Percentiles rank a stretch among this genome's conserved stretches.
Evolutionary conservation across 768 basidiomycete genomes (phyloP).

Genomic region (Termitomyces eurrhizus): DNA sequence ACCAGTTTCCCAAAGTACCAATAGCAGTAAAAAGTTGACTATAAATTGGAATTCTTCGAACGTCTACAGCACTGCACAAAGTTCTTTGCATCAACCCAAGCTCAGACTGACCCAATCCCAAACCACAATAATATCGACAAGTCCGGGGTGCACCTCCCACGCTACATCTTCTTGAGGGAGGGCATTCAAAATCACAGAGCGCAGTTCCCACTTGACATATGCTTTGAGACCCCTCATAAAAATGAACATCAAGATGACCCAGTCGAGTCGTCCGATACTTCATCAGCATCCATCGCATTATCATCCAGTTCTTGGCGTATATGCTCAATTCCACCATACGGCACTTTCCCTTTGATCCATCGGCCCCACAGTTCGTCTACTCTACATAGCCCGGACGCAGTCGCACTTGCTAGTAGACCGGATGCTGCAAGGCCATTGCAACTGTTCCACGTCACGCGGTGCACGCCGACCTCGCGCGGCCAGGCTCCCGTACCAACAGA

Average conservation of each 20-base stretch:
- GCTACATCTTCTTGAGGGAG: too few relatives aligned
- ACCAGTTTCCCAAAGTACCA: too few relatives aligned
- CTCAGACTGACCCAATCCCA: too few relatives aligned
- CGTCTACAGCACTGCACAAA: too few relatives aligned
- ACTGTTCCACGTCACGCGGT: slow-evolving; percentile 79
- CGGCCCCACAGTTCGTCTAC: slow-evolving; percentile 79
- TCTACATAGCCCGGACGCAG: slow-evolving; percentile 81
- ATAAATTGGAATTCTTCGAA: too few relatives aligned
- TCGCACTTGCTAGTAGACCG: slow-evolving; percentile 70
- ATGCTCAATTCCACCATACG: slow-evolving; percentile 59
- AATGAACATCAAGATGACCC: slow-evolving; percentile 10
- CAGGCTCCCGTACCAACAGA: slow-evolving; percentile 61
- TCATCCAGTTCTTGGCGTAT: slow-evolving; percentile 58
- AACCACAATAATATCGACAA: too few relatives aligned
- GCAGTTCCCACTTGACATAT: too few relatives aligned
- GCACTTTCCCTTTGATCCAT: slow-evolving; percentile 63
- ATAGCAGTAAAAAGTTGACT: too few relatives aligned
- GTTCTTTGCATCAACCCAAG: too few relatives aligned
- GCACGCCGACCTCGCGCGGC: slow-evolving; percentile 74
- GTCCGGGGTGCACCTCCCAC: too few relatives aligned
- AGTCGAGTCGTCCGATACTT: slow-evolving; percentile 29
- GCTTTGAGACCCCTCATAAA: too few relatives aligned
- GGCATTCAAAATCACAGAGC: too few relatives aligned
- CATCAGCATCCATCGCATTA: slow-evolving; percentile 40
- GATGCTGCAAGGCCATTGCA: slow-evolving; percentile 60